Conservation (phyloP, 257 asterid genomes). For the Solanum pimpinellifolium region DNA sequence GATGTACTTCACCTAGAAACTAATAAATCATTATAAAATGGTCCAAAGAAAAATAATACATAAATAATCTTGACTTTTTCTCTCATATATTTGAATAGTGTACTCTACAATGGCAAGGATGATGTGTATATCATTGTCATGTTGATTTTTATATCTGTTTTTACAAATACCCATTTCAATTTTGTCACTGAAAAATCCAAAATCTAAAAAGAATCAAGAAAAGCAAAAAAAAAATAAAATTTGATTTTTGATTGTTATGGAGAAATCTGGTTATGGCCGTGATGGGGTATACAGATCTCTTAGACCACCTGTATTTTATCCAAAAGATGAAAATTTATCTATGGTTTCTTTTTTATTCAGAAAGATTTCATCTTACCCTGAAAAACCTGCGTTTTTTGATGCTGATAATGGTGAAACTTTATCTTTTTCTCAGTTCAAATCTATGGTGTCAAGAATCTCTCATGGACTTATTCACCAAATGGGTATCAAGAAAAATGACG, state of each 20-base stretch:
- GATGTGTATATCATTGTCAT: background rate
- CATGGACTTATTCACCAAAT: conserved; percentile 45
- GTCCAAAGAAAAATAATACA: no score
- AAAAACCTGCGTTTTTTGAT: conserved; percentile 56
- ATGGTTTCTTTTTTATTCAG: conserved; percentile 71
- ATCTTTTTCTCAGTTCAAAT: conserved; percentile 41
- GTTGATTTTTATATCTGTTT: background rate
- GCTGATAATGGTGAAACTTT: conserved; percentile 37
- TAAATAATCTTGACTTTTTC: background rate
- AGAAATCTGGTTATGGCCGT: conserved; percentile 90
- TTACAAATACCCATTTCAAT: background rate
- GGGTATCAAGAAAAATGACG: conserved; percentile 60
- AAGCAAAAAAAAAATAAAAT: background rate
- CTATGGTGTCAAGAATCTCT: conserved; percentile 41
- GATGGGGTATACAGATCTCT: conserved; percentile 77
- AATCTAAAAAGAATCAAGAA: background rate
- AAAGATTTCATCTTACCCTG: conserved; percentile 48
- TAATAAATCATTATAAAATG: background rate
- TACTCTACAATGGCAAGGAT: background rate
- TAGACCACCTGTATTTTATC: conserved; percentile 43
- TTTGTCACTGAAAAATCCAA: background rate
- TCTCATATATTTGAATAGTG: background rate
- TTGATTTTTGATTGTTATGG: conserved; percentile 26
- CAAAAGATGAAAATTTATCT: conserved; percentile 38
- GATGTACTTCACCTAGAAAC: no score